phyloP scores from a whole-genome alignment of 2,329 filamentous ascomycete genomes.

The Fusarium nanum region DNA sequence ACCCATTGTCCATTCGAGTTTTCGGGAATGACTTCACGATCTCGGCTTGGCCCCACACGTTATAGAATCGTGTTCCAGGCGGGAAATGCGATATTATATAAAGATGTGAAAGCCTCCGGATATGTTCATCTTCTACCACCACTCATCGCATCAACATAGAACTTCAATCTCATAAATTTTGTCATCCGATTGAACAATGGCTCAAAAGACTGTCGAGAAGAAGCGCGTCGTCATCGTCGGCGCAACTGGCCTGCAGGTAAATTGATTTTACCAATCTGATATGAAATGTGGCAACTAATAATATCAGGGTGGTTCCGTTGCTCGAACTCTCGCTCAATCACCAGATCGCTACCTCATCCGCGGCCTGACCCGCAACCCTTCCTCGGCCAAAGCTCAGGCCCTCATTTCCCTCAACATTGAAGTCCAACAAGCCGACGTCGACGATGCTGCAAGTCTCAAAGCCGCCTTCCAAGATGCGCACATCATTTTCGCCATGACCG shows the following conservation, averaged over 20 bases:
- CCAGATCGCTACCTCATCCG: background rate
- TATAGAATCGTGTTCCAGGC: background rate
- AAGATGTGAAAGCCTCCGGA: no score
- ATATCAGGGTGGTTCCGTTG: conserved; percentile 4
- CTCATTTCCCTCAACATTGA: background rate
- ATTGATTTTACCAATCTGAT: no score
- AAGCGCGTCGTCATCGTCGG: conserved; percentile 3
- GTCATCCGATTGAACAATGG: background rate
- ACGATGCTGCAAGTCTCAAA: background rate
- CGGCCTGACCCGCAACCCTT: background rate
- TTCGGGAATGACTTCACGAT: background rate
- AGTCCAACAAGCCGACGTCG: background rate
- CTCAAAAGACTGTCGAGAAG: background rate
- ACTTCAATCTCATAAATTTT: background rate
- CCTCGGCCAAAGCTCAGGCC: background rate
- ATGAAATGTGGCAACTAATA: no score
- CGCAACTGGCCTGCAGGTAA: background rate
- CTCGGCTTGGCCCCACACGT: background rate
- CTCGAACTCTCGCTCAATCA: background rate
- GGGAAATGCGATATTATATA: background rate
- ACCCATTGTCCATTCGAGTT: background rate
- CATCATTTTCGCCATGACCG: conserved; percentile 9
- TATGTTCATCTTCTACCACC: accelerated
- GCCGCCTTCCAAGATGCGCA: background rate
- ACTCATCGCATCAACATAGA: no score